Evolutionary conservation across 805 yeast genomes (phyloP), one percentile per base, ranked within the genome.

Genomic region (Kluyveromyces dobzhanskii): DNA sequence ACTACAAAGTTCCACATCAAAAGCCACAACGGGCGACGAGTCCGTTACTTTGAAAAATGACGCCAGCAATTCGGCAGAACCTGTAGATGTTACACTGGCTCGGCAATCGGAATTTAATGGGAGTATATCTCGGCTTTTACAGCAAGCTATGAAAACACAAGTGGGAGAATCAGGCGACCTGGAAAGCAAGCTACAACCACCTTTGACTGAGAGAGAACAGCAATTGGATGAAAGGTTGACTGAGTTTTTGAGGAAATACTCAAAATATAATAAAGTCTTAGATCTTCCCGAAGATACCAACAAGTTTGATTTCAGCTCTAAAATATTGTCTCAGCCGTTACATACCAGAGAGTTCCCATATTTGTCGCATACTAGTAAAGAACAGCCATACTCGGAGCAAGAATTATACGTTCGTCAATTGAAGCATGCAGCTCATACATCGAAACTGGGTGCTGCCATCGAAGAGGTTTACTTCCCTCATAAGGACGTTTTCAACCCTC

Each of bases 341-440:
- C 47, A 45, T 24, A 28, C 30, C 24, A 44, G 41, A 19, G 35
- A 42, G 30, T 49, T 69, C 57, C 92, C 95, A 35, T 71, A 72
- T 45, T 69, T 87, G 44, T 70, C 71, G 37, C 77, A 78, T 28
- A 73, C 90, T 0, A 66, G 73, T 7, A 69, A 67, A 30, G 69
- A 70, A 41, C 78, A 75, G 57, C 77, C 88, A 29, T 88, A 85
- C 60, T 73, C 94, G 1, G 62, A 67, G 30, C 86, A 85, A 49
- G 97, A 88, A 60, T 69, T 87, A 35, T 79, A 73, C 46, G 66
- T 85, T 45, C 78, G 97, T 56, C 81, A 80, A 50, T 66, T 76
- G 54, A 75, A 78, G 51, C 84, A 81, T 57, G 67, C 76, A 29
- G 56, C 67, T 27, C 65, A 61, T 12, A 66, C 72, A 18, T 80